Percentiles rank a stretch among this genome's conserved stretches.
Evolutionary conservation across 768 basidiomycete species (phyloP).

Genomic region (Phallus indusiatus): DNA sequence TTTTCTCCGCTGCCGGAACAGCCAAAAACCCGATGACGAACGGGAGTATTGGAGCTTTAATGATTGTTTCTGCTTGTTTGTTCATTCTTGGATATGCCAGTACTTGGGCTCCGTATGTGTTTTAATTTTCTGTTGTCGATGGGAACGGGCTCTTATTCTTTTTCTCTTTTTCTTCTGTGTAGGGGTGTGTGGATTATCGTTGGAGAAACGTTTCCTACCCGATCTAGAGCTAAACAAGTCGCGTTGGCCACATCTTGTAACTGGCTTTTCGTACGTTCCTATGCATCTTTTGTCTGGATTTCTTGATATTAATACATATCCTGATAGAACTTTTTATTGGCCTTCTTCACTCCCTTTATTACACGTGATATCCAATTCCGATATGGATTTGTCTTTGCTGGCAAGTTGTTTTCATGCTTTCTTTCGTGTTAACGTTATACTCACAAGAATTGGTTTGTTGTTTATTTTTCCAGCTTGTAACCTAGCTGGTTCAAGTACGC

Average conservation of each 20-base stretch:
- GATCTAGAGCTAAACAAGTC: conserved; percentile 63
- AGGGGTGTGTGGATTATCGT: conserved; percentile 70
- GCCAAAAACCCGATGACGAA: conserved; percentile 42
- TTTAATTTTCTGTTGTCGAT: neutral
- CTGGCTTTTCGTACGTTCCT: conserved; percentile 38
- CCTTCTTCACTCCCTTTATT: conserved; percentile 77
- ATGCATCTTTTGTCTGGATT: neutral
- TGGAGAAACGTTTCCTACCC: conserved; percentile 67
- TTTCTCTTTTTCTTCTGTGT: neutral
- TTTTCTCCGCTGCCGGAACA: conserved; percentile 65
- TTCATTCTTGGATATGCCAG: conserved; percentile 65
- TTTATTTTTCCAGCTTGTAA: conserved; percentile 36
- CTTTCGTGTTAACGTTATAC: neutral
- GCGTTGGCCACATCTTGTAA: conserved; percentile 55
- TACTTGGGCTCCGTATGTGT: conserved; percentile 53
- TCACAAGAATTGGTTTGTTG: too few relatives aligned
- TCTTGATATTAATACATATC: neutral
- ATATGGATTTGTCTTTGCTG: conserved; percentile 67
- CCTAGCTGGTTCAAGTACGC: conserved; percentile 20
- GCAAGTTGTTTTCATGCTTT: conserved; percentile 19
- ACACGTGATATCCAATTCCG: conserved; percentile 41
- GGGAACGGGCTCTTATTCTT: neutral
- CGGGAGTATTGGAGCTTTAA: conserved; percentile 45
- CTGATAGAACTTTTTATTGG: conserved; percentile 49
- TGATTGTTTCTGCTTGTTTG: conserved; percentile 60